These are phyloP conservation scores for Dacryopinax primogenitus DNA, from an alignment of 768 basidiomycete species.

Conservation along the genomic window DNA sequence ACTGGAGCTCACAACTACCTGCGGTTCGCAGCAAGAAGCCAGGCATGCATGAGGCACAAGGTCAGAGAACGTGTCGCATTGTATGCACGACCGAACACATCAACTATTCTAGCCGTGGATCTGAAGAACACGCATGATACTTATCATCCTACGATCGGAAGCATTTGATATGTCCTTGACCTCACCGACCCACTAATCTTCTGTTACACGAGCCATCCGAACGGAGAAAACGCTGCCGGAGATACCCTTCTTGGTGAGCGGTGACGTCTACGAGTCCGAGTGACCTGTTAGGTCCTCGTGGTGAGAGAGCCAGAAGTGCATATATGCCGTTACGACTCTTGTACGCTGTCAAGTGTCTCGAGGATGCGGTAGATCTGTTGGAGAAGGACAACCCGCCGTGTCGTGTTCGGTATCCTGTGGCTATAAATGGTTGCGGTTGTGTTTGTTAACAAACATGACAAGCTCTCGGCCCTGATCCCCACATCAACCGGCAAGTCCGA, in stretches of 20 bases:
- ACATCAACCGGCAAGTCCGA: not conserved
- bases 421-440: not conserved
- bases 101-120: too few relatives aligned
- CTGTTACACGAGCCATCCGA: not conserved
- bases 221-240: not conserved
- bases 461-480: not conserved
- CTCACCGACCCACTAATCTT: not conserved
- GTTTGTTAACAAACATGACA: constrained; percentile 5
- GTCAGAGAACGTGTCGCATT: too few relatives aligned
- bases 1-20: too few relatives aligned
- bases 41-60: too few relatives aligned
- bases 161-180: not conserved
- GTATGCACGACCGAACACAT: too few relatives aligned
- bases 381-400: not conserved
- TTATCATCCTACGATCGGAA: constrained; percentile 1
- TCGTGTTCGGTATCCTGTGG: not conserved
- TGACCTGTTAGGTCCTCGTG: too few relatives aligned
- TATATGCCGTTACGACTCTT: not conserved
- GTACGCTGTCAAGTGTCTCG: not conserved
- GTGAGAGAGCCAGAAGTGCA: not conserved
- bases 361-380: not conserved
- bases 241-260: too few relatives aligned
- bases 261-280: too few relatives aligned
- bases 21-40: too few relatives aligned
- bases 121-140: too few relatives aligned